Percentiles rank a stretch among this genome's conserved stretches.
Conservation (phyloP, 148 eudicot species). For the Diospyros lotus region DNA sequence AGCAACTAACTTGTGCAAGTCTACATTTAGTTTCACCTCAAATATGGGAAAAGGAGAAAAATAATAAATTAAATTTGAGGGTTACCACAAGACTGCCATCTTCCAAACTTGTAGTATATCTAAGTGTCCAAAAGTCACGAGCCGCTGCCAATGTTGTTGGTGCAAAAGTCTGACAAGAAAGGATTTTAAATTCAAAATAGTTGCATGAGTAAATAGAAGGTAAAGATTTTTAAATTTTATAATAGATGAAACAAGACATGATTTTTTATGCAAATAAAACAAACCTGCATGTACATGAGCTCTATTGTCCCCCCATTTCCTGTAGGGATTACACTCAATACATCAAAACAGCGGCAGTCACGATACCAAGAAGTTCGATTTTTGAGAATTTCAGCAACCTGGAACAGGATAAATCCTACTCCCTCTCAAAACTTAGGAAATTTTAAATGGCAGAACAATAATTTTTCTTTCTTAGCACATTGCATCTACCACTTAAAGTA, state of each 20-base stretch:
- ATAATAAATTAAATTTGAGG: not conserved
- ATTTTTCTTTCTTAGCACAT: too few relatives aligned
- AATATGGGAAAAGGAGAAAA: too few relatives aligned
- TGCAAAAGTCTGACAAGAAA: constrained; percentile 7
- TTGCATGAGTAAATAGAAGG: too few relatives aligned
- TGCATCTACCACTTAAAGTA: too few relatives aligned
- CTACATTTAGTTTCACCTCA: too few relatives aligned
- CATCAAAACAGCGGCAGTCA: constrained; percentile 1
- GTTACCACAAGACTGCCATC: constrained; percentile 13
- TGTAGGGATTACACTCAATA: not conserved
- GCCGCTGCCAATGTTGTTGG: constrained; percentile 1
- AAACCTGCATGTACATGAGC: constrained; percentile 5
- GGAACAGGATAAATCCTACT: not conserved
- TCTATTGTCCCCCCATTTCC: constrained; percentile 14
- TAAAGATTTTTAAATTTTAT: too few relatives aligned
- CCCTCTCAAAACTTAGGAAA: not conserved
- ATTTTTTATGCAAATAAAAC: not conserved
- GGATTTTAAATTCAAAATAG: not conserved
- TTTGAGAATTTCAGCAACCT: constrained; percentile 9
- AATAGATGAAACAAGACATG: not conserved
- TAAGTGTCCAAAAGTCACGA: constrained; percentile 10
- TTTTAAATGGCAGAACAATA: not conserved
- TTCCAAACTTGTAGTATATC: constrained; percentile 11
- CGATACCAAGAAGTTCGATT: constrained; percentile 8
- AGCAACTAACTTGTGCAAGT: too few relatives aligned